Evolutionary conservation across 2,329 filamentous ascomycete genomes (phyloP), one percentile per base, ranked within the genome.

Genomic region (Exophiala bonariae): DNA sequence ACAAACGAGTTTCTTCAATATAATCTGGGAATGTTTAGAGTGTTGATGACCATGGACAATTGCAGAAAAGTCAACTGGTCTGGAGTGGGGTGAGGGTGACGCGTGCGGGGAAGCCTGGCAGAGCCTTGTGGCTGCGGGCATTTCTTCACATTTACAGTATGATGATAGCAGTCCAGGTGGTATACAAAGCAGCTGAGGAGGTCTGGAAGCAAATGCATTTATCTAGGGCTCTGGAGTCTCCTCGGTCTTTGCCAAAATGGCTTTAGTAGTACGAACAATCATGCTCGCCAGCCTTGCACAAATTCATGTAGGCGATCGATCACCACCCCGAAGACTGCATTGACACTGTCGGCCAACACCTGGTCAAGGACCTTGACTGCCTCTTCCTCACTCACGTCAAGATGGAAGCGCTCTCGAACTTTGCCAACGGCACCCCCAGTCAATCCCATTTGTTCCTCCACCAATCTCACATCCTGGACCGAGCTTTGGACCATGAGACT

Each of bases 401-500:
- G 68, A 69, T 95, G 90, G 66, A 99, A 96, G 30, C 93, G 76
- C 71, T 99, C 93, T 65, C 93, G 86, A 4, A 99, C 92, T 71
- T 97, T 99, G 59, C 91, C 74, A 13, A 97, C 92, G 9, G 89
- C 91, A 14, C 57, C 57, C 36, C 57, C 57, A 10, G 49, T 43
- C 10, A 47, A 51, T 16, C 57, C 57, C 47, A 53, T 48, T 71
- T 95, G 95, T 68, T 96, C 91, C 9, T 89, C 87, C 70, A 96
- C 90, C 17, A 95, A 79, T 49, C 87, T 85, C 62, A 99, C 95
- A 60, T 97, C 95, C 0, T 91, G 93, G 50, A 99, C 96, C 63
- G 96, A 96, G 31, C 93, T 92, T 66, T 97, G 90, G 13, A 95
- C 87, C 93, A 99, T 99, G 48, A 99, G 76, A 61, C 88, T 90